Conservation (phyloP, 768 basidiomycete species). For the Rhodotorula diobovata region DNA sequence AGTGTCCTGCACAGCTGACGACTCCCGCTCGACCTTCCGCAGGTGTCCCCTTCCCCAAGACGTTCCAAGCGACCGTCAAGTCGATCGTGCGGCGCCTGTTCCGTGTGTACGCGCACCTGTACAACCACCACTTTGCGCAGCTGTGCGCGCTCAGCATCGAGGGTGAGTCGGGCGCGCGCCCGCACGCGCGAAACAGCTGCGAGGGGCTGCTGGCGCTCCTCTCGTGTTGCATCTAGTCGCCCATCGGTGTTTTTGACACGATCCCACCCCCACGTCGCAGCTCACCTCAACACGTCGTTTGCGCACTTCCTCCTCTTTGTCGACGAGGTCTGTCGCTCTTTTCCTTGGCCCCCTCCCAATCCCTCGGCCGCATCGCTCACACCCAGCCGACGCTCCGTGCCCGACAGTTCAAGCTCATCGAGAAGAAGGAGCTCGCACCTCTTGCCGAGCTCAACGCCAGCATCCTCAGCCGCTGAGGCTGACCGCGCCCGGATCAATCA, state of each 20-base stretch:
- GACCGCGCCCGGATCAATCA: background rate
- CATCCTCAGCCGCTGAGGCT: constrained; percentile 53
- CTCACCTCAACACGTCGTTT: constrained; percentile 80
- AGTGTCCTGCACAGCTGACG: background rate
- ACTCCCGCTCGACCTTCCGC: background rate
- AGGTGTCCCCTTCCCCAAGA: constrained; percentile 88
- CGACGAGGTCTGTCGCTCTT: constrained; percentile 64
- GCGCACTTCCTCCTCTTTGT: constrained; percentile 92
- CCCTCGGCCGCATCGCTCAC: too few relatives aligned
- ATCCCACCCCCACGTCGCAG: constrained; percentile 50
- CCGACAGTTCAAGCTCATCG: constrained; percentile 77
- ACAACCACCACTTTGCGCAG: constrained; percentile 98
- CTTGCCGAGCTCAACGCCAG: constrained; percentile 92
- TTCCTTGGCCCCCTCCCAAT: too few relatives aligned
- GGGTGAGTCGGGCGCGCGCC: constrained; percentile 60
- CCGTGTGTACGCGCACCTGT: constrained; percentile 95
- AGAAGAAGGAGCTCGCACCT: constrained; percentile 91
- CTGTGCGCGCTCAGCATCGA: constrained; percentile 97
- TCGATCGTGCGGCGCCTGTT: constrained; percentile 88
- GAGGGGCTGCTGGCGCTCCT: too few relatives aligned
- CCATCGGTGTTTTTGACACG: too few relatives aligned
- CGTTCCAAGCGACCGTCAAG: constrained; percentile 83
- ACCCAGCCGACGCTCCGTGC: constrained; percentile 43
- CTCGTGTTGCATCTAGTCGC: too few relatives aligned
- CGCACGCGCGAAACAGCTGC: too few relatives aligned